Evolutionary conservation across 2,329 filamentous ascomycete genomes (phyloP).

Genomic region (Bertia moriformis): DNA sequence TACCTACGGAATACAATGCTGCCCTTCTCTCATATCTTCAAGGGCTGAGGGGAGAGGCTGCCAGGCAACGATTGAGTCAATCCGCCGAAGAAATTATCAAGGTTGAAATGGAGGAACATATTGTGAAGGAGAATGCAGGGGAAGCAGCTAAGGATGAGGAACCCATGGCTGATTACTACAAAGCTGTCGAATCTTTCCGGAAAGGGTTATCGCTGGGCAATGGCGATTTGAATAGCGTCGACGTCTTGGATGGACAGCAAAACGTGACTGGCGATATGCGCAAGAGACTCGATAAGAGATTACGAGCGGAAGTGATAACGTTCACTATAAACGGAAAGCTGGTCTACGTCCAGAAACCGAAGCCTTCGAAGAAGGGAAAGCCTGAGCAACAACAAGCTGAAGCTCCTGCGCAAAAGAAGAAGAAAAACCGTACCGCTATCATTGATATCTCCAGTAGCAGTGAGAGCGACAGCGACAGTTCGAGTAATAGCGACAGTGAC

Average conservation of each 20-base stretch:
- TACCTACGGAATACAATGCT: conserved; percentile 1
- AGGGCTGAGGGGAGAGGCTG: neutral
- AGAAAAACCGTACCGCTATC: conserved; percentile 1
- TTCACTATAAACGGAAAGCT: neutral
- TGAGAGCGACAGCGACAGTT: neutral
- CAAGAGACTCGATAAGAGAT: neutral
- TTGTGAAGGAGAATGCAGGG: neutral
- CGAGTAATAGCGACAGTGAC: neutral
- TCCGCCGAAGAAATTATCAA: neutral
- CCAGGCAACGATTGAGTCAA: neutral
- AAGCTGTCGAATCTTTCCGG: neutral
- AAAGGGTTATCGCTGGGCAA: neutral
- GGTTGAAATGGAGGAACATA: neutral
- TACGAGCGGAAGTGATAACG: neutral
- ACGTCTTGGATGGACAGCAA: neutral
- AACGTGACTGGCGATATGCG: neutral
- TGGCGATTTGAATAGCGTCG: neutral
- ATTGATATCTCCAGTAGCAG: neutral
- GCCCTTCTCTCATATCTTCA: neutral
- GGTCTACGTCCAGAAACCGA: neutral
- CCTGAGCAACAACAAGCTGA: neutral
- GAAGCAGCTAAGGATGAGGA: neutral
- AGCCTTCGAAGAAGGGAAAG: neutral
- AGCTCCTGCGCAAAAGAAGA: neutral
- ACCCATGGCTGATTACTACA: neutral